Base-by-base conservation (phyloP, 1,139 yeast genomes). In the Diutina rugosa region DNA sequence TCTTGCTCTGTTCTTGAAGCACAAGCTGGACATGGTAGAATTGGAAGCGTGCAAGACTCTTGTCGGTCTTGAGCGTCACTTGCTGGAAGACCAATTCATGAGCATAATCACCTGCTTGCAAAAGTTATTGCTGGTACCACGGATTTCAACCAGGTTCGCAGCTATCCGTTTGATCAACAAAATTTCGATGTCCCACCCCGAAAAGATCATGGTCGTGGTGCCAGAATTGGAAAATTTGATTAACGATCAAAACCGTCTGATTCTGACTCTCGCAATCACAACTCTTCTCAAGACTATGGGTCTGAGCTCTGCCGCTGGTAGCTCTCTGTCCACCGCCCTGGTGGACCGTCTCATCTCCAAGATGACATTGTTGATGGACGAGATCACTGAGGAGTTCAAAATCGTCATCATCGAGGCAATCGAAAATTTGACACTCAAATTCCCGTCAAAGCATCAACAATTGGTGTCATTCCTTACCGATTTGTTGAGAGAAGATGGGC, bases 181-280 rank as follows among this genome's bases (percentile, higher is more conserved):
- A 67, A 83, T 89, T 63, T 91, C 99, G 4, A 77, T 87, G 78
- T 81, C 78, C 62, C 83, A 84, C 63, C 97, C 98, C 14, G 91
- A 87, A 63, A 81, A 82, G 63, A 84, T 87, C 55, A 78, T 87
- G 63, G 82, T 82, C 54, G 78, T 76, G 48, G 91, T 89, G 67
- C 74, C 79, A 57, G 97, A 90, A 69, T 80, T 93, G 66, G 99
- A 93, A 72, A 76, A 82, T 47, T 79, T 93, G 68, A 90, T 95
- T 64, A 86, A 87, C 68, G 98, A 93, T 70, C 69, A 90, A 47
- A 90, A 89, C 71, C 83, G 97, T 71, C 86, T 96, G 48, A 84
- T 93, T 63, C 93, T 98, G n/a, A 93, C 99, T n/a, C 91, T 90
- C 70, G 98, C 99, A 38, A 93, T 93, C 68, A 93, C 99, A 52